A percentile compares a stretch with the other conserved stretches of the same genome.
phyloP scores from a whole-genome alignment of 768 basidiomycete genomes.

The Leccinum incarnatum region DNA sequence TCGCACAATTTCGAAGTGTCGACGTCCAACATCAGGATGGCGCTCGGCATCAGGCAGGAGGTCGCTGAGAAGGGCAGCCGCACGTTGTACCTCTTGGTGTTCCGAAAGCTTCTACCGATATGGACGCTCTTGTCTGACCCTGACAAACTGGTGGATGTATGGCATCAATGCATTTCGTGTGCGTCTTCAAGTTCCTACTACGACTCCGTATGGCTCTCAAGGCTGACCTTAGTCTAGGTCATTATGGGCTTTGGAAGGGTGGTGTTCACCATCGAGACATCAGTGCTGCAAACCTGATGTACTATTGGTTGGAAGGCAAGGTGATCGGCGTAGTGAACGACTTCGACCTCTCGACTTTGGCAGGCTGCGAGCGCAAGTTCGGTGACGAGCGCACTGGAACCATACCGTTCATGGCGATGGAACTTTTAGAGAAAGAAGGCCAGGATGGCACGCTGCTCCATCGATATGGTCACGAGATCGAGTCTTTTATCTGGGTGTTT shows the following conservation, averaged over 20 bases:
- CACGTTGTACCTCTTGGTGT: not conserved
- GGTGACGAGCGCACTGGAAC: conserved; percentile 13
- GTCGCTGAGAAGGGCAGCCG: not conserved
- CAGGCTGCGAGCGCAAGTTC: not conserved
- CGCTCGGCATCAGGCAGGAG: not conserved
- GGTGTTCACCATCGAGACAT: conserved; percentile 13
- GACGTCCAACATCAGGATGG: not conserved
- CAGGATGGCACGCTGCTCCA: not conserved
- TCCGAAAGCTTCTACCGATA: not conserved
- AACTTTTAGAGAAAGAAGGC: not conserved
- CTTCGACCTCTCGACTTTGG: conserved; percentile 9
- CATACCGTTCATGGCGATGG: conserved; percentile 14
- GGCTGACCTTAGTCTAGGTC: conserved; percentile 1
- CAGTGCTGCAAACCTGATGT: conserved; percentile 18
- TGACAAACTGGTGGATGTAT: not conserved
- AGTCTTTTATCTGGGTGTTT: conserved; percentile 6
- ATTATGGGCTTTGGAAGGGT: conserved; percentile 6
- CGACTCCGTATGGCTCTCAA: not conserved
- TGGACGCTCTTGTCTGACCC: not conserved
- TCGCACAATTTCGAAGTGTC: not conserved
- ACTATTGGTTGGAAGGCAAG: not conserved
- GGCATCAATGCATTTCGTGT: not conserved
- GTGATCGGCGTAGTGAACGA: conserved; percentile 12
- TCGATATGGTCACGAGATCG: not conserved
- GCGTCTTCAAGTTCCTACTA: not conserved